Evolutionary conservation across 441 rosid genomes (phyloP).

Genomic region (Populus trichocarpa): DNA sequence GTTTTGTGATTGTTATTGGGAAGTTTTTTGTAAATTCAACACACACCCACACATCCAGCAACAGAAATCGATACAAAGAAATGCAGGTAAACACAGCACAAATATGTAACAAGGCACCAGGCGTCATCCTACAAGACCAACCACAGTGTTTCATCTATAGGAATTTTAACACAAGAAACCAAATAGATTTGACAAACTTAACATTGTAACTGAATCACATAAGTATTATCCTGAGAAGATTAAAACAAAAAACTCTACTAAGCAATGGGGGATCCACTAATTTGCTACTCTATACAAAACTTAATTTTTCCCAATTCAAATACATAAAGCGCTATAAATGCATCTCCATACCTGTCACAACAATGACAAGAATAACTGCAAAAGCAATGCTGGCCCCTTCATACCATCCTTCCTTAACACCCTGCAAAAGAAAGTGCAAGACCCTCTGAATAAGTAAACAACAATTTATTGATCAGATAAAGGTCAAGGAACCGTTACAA

Average conservation of each 20-base stretch:
- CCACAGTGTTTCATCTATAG: not conserved
- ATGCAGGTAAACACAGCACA: not conserved
- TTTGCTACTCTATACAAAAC: not conserved
- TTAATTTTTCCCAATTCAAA: not conserved
- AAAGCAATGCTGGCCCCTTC: slow-evolving; percentile 98
- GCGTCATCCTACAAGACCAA: not conserved
- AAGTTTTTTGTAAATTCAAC: not conserved
- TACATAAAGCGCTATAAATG: not conserved
- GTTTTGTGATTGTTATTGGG: not conserved
- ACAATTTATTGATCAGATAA: not conserved
- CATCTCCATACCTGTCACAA: slow-evolving; percentile 74
- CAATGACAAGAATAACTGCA: slow-evolving; percentile 88
- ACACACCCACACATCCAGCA: not conserved
- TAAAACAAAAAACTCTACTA: not conserved
- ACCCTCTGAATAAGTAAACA: not conserved
- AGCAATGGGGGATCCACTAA: not conserved
- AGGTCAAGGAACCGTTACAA: slow-evolving; percentile 13
- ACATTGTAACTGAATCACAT: not conserved
- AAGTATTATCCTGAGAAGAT: too few relatives aligned
- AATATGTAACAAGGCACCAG: not conserved
- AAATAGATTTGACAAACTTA: not conserved
- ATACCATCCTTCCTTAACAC: slow-evolving; percentile 91
- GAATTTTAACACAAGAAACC: not conserved
- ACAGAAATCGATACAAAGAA: not conserved
- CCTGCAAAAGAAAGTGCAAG: slow-evolving; percentile 38